Percentiles rank a stretch among this genome's conserved stretches.
Evolutionary conservation across 768 basidiomycete genomes (phyloP).

Genomic region (Mycena albidolilacea): DNA sequence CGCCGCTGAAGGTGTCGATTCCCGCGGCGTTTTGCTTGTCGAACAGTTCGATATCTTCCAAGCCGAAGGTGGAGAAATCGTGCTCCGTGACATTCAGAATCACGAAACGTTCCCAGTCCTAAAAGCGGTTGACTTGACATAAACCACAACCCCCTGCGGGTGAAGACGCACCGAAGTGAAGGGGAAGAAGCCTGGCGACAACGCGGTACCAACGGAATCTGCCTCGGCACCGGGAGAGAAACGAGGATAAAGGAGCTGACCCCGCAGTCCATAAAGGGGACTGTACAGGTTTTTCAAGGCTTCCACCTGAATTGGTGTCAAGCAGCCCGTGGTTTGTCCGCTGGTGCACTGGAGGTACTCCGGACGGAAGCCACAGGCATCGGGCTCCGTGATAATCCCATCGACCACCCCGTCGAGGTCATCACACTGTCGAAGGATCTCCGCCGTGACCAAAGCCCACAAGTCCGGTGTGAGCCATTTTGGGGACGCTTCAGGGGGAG

Average conservation of each 20-base stretch:
- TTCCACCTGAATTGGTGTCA: neutral
- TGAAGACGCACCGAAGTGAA: neutral
- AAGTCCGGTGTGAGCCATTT: neutral
- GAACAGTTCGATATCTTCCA: neutral
- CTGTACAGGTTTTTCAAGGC: neutral
- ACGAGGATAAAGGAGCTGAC: neutral
- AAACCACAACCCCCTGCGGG: neutral
- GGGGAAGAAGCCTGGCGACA: no score
- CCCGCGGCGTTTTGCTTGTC: neutral
- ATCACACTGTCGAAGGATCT: constrained; percentile 2
- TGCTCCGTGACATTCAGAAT: constrained; percentile 19
- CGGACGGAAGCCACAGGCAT: no score
- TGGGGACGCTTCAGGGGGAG: neutral
- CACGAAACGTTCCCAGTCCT: constrained; percentile 1
- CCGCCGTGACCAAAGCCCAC: neutral
- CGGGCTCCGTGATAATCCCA: no score
- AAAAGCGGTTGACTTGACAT: neutral
- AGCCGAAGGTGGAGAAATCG: constrained; percentile 14
- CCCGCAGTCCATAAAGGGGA: neutral
- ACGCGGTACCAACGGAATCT: neutral
- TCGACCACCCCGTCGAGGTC: neutral
- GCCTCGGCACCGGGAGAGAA: neutral
- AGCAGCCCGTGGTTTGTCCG: neutral
- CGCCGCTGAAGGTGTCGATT: constrained; percentile 1
- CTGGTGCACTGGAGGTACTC: neutral